Base-by-base conservation (phyloP, 2,329 filamentous ascomycete species). In the Colletotrichum godetiae region DNA sequence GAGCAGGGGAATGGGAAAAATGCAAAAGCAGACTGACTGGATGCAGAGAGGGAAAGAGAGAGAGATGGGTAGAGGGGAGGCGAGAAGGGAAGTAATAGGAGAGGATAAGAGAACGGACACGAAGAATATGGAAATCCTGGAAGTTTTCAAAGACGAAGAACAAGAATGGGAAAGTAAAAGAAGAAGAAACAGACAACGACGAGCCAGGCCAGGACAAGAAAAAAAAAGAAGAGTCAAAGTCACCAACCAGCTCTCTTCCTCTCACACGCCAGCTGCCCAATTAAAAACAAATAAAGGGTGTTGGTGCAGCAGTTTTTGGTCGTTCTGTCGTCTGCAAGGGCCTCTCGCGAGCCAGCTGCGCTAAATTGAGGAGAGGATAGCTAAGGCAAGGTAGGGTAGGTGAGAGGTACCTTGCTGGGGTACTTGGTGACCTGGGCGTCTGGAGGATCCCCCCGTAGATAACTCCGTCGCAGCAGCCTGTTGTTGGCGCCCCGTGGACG, bases 251-350 rank as follows among this genome's bases (percentile, higher is more conserved):
- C 42, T 31, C 59, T 60, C 22, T 31, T 27, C 42, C 58, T 49
- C 27, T 33, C 55, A 33, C 29, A 33, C 55, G 8, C 24, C 19
- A 22, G 27, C 49, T 24, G 37, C 31, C 61, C 61, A 64, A 64
- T 64, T 55, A 55, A 55, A 55, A 49, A 49, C 42, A 49, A 49
- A 49, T n/a, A 49, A 13, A 64, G 49, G 49, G 11, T 52, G 61
- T 24, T 24, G n/a, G 49, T 64, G 61, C 49, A 55, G 61, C 61
- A 8, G 61, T 55, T 65, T 72, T 69, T 72, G 70, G 67, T 42
- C 46, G 66, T 68, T 59, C 33, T 63, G 31, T 72, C 49, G 55
- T 64, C 67, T 66, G 71, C 70, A 73, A 70, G 71, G 67, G 67
- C 71, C 71, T 73, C 67, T 70, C 56, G 67, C 56, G 11, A 53